Percentiles rank a stretch among this genome's conserved stretches.
Conservation (phyloP, 176 grass and related monocot species). For the Oryza punctata region DNA sequence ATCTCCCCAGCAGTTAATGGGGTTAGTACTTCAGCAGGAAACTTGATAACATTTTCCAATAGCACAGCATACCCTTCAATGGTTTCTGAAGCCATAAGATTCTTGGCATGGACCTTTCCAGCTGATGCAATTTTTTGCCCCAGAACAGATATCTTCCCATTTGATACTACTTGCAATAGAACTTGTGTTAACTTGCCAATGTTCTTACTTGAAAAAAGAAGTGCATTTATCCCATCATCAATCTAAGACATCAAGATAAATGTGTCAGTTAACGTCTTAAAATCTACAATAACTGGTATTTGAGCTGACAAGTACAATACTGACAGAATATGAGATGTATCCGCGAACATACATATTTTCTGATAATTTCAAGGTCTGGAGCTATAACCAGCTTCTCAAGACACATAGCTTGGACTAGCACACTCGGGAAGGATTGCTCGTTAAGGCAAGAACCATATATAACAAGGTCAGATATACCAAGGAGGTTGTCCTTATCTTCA, state of each 20-base stretch:
- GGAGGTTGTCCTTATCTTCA: slow-evolving; percentile 53
- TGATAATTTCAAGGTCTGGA: slow-evolving; percentile 84
- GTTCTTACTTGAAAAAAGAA: slow-evolving; percentile 76
- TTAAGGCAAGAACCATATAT: slow-evolving; percentile 93
- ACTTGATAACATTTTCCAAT: slow-evolving; percentile 74
- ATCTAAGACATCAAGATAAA: slow-evolving; percentile 62
- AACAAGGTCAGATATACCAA: slow-evolving; percentile 71
- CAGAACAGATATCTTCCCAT: slow-evolving; percentile 65
- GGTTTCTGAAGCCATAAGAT: slow-evolving; percentile 77
- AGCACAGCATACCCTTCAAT: slow-evolving; percentile 78
- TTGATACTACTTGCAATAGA: slow-evolving; percentile 59
- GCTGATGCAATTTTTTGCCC: slow-evolving; percentile 69
- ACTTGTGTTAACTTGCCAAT: slow-evolving; percentile 56
- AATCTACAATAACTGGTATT: slow-evolving; percentile 9
- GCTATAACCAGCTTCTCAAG: slow-evolving; percentile 89
- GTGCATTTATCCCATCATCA: slow-evolving; percentile 79
- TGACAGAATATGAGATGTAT: slow-evolving; percentile 22
- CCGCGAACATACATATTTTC: slow-evolving; percentile 69
- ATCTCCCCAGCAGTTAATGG: slow-evolving; percentile 65
- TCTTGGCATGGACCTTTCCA: slow-evolving; percentile 79
- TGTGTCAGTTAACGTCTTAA: slow-evolving; percentile 33
- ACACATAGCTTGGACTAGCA: slow-evolving; percentile 82
- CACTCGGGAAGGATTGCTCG: slow-evolving; percentile 81
- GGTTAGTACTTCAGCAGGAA: slow-evolving; percentile 60
- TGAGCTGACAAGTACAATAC: slow-evolving; percentile 28